Conservation (phyloP, 2,329 filamentous ascomycete genomes). For the Diaporthe citri region DNA sequence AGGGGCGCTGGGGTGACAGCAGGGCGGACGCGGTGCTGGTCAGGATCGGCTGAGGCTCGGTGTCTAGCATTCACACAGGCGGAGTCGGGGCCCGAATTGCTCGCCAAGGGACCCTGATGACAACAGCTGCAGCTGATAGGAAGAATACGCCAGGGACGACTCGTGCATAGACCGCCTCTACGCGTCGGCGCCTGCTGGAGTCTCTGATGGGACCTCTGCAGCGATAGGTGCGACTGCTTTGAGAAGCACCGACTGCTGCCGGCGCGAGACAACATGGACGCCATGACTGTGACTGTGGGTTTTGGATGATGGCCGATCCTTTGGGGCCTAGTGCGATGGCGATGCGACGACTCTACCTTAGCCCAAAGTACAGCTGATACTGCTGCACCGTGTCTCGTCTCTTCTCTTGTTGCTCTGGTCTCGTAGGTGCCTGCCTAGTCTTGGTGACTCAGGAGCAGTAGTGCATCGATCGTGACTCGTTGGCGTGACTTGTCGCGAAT, state of each 20-base stretch:
- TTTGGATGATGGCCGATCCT: background rate
- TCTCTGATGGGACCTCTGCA: slow-evolving; percentile 13
- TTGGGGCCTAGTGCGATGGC: background rate
- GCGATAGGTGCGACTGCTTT: slow-evolving; percentile 7
- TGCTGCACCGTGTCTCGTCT: background rate
- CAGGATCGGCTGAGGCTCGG: slow-evolving; percentile 12
- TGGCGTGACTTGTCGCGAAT: background rate
- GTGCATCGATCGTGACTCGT: slow-evolving; percentile 1
- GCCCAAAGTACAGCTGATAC: background rate
- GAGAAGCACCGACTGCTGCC: slow-evolving; percentile 7
- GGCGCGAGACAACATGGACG: slow-evolving; percentile 12
- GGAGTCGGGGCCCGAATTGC: slow-evolving; percentile 23
- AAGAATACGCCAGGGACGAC: slow-evolving; percentile 9
- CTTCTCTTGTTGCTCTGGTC: background rate
- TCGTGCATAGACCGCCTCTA: slow-evolving; percentile 23
- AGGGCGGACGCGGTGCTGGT: slow-evolving; percentile 13
- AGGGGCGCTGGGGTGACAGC: slow-evolving; percentile 12
- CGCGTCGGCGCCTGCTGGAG: slow-evolving; percentile 7
- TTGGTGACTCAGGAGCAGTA: slow-evolving; percentile 5
- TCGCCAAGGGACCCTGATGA: slow-evolving; percentile 20
- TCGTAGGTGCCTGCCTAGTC: slow-evolving; percentile 20
- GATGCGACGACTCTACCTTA: slow-evolving; percentile 13
- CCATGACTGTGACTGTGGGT: background rate
- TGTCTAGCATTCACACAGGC: background rate
- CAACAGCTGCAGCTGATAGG: slow-evolving; percentile 14